Evolutionary conservation across 805 yeast genomes (phyloP).

Genomic region (Tetrapisispora arboricola): DNA sequence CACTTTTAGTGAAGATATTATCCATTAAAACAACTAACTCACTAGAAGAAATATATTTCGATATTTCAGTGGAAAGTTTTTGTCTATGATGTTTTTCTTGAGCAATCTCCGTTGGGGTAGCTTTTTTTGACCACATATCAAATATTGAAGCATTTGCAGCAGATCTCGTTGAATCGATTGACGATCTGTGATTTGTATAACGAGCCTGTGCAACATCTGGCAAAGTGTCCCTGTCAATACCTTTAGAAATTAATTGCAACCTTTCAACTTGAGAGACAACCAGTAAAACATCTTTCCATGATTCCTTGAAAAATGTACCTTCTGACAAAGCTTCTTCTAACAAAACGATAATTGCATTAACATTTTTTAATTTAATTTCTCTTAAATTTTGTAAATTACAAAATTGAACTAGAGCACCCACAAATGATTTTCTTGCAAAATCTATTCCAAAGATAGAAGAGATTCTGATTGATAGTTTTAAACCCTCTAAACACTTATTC

Average conservation of each 20-base stretch:
- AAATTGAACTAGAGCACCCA: constrained; percentile 83
- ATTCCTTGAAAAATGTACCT: constrained; percentile 59
- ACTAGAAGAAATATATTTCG: constrained; percentile 48
- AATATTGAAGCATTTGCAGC: constrained; percentile 38
- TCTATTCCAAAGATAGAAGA: constrained; percentile 76
- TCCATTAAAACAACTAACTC: constrained; percentile 76
- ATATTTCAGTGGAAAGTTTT: constrained; percentile 48
- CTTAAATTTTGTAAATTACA: constrained; percentile 69
- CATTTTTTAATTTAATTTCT: constrained; percentile 69
- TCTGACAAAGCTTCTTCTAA: constrained; percentile 69
- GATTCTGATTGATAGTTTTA: constrained; percentile 70
- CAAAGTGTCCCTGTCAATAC: constrained; percentile 69
- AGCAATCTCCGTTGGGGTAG: constrained; percentile 56
- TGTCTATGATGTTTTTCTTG: constrained; percentile 64
- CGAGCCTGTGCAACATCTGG: constrained; percentile 81
- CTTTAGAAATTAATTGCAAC: constrained; percentile 76
- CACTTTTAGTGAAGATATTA: constrained; percentile 74
- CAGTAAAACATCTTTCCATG: constrained; percentile 79
- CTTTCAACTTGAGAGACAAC: constrained; percentile 88
- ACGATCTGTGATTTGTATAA: constrained; percentile 41
- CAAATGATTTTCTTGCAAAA: constrained; percentile 78
- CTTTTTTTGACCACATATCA: constrained; percentile 44
- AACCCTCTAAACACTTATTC: constrained; percentile 69
- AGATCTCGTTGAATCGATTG: constrained; percentile 44
- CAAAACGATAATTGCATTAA: constrained; percentile 66